Conservation (phyloP, 305 asterid species). For the Fraxinus nigra region DNA sequence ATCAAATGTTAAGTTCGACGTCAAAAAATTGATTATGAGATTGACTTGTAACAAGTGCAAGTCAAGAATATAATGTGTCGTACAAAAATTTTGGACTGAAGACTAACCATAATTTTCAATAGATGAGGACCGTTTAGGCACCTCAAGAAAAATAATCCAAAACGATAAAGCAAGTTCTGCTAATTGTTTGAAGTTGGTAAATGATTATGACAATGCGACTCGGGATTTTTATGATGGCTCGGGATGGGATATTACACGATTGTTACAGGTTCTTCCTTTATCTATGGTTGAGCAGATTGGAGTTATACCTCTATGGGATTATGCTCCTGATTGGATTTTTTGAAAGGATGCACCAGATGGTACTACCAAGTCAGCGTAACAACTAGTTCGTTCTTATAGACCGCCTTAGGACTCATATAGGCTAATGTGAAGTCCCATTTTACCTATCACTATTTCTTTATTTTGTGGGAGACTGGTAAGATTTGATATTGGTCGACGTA, state of each 20-base stretch:
- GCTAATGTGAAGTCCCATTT: too few species aligned
- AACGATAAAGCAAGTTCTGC: neutral
- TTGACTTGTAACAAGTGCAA: neutral
- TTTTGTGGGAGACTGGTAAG: neutral
- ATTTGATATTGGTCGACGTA: neutral
- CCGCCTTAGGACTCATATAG: neutral
- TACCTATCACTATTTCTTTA: too few species aligned
- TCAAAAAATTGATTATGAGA: neutral
- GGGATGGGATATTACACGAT: neutral
- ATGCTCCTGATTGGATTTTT: too few species aligned
- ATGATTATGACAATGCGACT: neutral
- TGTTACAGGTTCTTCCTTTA: neutral
- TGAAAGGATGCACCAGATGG: neutral
- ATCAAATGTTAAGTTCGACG: neutral
- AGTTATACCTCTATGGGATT: neutral
- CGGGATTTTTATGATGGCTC: neutral
- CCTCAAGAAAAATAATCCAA: neutral
- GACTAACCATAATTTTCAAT: neutral
- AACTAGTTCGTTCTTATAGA: neutral
- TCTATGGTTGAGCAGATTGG: neutral
- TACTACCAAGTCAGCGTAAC: neutral
- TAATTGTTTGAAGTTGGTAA: neutral
- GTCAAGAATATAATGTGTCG: neutral
- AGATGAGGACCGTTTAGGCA: neutral
- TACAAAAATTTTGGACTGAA: neutral